Percentiles rank a stretch among this genome's conserved stretches.
These are phyloP conservation scores for Excoecaria cochinchinensis DNA, from an alignment of 345 rosid genomes.

Conservation along the genomic window DNA sequence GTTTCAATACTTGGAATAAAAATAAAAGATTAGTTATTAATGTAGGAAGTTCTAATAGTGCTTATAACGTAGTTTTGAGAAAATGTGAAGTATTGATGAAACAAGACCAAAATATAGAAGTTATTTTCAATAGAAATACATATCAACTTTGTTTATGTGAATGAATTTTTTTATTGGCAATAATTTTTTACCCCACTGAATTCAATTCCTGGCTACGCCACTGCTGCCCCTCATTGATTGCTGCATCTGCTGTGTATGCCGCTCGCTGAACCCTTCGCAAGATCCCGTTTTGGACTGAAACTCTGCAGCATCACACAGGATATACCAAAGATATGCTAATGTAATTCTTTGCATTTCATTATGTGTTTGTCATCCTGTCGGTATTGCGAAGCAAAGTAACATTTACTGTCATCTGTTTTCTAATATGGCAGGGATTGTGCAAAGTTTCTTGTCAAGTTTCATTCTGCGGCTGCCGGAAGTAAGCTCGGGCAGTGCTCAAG, in stretches of 20 bases:
- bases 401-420: background rate
- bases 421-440: conserved; percentile 58
- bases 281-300: conserved; percentile 72
- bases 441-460: conserved; percentile 50
- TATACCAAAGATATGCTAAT: conserved; percentile 53
- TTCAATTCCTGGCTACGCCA: no score
- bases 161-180: no score
- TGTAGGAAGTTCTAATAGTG: no score
- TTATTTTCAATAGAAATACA: no score
- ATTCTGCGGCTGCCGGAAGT: conserved; percentile 55
- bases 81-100: no score
- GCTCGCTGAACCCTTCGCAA: conserved; percentile 66
- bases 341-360: conserved; percentile 30
- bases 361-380: background rate
- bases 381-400: background rate
- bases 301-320: no score
- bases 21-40: no score
- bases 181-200: no score
- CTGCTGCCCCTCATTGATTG: conserved; percentile 65
- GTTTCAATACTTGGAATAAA: no score
- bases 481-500: conserved; percentile 59
- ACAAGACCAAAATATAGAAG: no score
- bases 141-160: no score
- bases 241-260: conserved; percentile 89
- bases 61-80: no score